These are phyloP conservation scores for Botrytis medusae DNA, from an alignment of 2,329 filamentous ascomycete genomes.

Conservation along the genomic window DNA sequence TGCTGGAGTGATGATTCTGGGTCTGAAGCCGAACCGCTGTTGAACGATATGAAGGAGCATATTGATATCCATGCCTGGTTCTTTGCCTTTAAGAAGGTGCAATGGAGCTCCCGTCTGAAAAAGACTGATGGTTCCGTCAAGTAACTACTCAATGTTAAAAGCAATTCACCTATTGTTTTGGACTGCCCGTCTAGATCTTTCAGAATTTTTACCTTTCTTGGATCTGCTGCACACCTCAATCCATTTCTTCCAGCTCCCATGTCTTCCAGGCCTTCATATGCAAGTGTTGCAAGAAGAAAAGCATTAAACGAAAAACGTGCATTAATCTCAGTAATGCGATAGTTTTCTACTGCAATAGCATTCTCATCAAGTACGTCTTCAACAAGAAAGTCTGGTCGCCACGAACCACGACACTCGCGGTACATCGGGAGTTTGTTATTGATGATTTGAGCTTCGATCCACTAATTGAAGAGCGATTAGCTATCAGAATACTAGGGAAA, in stretches of 20 bases:
- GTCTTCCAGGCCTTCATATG: background rate
- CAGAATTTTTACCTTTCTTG: background rate
- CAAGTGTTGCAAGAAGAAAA: background rate
- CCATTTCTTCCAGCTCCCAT: background rate
- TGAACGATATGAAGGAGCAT: conserved; percentile 5
- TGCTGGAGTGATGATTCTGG: conserved; percentile 6
- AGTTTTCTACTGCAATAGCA: background rate
- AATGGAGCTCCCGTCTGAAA: background rate
- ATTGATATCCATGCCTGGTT: background rate
- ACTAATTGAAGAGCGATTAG: background rate
- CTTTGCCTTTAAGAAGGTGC: conserved; percentile 8
- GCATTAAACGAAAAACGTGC: conserved; percentile 10
- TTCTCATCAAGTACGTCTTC: background rate
- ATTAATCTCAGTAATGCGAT: conserved; percentile 5
- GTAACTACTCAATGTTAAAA: background rate
- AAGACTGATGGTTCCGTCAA: background rate
- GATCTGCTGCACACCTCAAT: background rate
- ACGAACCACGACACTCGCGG: background rate
- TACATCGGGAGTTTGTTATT: background rate
- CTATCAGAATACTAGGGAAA: background rate
- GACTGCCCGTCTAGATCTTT: background rate
- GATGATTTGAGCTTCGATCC: background rate
- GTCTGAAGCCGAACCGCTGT: background rate
- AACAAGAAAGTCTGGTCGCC: conserved; percentile 12
- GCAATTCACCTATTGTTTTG: background rate